A percentile compares a stretch with the other conserved stretches of the same genome.
These are phyloP conservation scores for Amanita pallidorosea DNA, from an alignment of 768 basidiomycete species.

Conservation along the genomic window DNA sequence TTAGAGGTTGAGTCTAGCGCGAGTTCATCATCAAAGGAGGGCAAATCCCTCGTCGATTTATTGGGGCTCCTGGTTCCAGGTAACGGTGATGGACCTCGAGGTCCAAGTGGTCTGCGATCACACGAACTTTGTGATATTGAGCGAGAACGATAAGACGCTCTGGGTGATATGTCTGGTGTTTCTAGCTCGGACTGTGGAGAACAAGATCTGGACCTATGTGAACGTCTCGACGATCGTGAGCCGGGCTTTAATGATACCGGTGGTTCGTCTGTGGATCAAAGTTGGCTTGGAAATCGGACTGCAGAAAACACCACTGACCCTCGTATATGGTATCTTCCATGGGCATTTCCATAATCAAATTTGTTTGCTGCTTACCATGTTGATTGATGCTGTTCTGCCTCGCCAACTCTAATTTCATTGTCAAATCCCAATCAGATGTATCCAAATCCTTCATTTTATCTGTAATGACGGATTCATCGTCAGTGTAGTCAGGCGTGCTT, in stretches of 20 bases:
- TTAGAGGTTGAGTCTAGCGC: constrained; percentile 24
- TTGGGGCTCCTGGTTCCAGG: constrained; percentile 36
- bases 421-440: constrained; percentile 66
- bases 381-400: constrained; percentile 78
- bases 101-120: constrained; percentile 59
- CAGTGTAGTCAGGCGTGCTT: constrained; percentile 30
- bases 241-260: constrained; percentile 42
- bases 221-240: constrained; percentile 40
- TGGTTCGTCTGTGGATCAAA: constrained; percentile 39
- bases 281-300: constrained; percentile 5
- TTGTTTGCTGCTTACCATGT: constrained; percentile 31
- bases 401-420: constrained; percentile 71
- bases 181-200: constrained; percentile 40
- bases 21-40: constrained; percentile 34
- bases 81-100: constrained; percentile 65
- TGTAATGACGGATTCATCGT: constrained; percentile 32
- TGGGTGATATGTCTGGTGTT: constrained; percentile 11
- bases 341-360: constrained; percentile 32
- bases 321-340: constrained; percentile 69
- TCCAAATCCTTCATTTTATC: constrained; percentile 34
- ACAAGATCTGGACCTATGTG: constrained; percentile 29
- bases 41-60: constrained; percentile 21
- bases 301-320: constrained; percentile 31
- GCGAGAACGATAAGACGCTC: constrained; percentile 25
- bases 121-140: constrained; percentile 36